Base-by-base conservation (phyloP, 1,284 basidiomycete genomes). In the Puccinia polysora region DNA sequence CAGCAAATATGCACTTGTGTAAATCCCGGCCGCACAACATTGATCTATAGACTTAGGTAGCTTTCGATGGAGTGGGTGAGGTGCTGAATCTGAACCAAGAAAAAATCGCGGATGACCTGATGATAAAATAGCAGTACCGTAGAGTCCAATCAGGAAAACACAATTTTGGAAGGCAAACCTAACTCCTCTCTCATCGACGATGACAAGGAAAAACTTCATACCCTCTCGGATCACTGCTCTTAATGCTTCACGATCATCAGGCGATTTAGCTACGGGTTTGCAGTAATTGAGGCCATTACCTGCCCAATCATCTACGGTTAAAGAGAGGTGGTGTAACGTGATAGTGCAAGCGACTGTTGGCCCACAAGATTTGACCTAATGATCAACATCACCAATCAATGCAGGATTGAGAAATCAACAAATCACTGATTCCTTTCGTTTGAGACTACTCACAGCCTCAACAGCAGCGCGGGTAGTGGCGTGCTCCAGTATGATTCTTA, bases 191-290 rank as follows among this genome's bases (percentile, higher is more conserved):
- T n/a, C n/a, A n/a, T n/a, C n/a, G n/a, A n/a, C n/a, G n/a, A 43
- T 38, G 8, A 70, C 28, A 14, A 25, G 30, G 23, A 15, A 28
- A 45, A 63, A 14, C 7, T 15, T 74, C 80, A 62, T 69, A 89
- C 89, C 91, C 82, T 89, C 86, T 74, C 82, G 84, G 68, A 98
- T 86, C 45, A 94, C 87, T 25, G 89, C 85, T 70, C 87, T 86
- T 68, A 99, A 82, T 10, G 96, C 94, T 76, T 86, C 81, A 32
- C 95, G 84, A 80, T 99, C 96, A 75, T 90, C 88, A 3, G 94
- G 94, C 78, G 87, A 93, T 81, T 99, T 99, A 32, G 96, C 95
- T 25, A 99, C 90, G 0, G 96, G 96, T 81, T 98, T 99, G 84
- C 96, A 98, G 80, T 90, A 99, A 80, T 97, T 87, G 84, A 91